Evolutionary conservation across 169 alveolate genomes (phyloP).

Genomic region (Cryptosporidium xiaoi): DNA sequence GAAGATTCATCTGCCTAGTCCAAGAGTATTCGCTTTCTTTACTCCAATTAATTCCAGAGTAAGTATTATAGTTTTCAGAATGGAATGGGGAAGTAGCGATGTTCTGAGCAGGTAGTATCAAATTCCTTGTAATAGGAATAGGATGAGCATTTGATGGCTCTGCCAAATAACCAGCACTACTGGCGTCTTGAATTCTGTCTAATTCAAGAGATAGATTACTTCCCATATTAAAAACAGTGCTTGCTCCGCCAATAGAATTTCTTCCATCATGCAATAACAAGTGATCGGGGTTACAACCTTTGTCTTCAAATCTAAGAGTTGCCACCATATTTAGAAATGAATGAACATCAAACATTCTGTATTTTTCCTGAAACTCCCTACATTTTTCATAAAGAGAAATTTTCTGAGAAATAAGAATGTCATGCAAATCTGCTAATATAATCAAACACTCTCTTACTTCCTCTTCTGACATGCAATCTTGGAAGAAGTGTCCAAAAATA

Average conservation of each 20-base stretch:
- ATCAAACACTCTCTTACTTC: constrained; percentile 52
- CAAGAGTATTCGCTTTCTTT: constrained; percentile 9
- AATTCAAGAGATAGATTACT: constrained; percentile 8
- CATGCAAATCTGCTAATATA: constrained; percentile 64
- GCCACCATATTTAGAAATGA: constrained; percentile 4
- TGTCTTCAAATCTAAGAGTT: constrained; percentile 24
- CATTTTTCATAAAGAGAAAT: constrained; percentile 46
- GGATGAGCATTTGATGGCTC: neutral
- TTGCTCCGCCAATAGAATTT: neutral
- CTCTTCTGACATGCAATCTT: constrained; percentile 69
- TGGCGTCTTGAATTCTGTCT: constrained; percentile 2
- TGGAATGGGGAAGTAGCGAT: too few relatives aligned
- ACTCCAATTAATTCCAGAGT: constrained; percentile 12
- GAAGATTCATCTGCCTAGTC: constrained; percentile 45
- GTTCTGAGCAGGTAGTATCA: neutral
- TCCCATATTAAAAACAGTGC: neutral
- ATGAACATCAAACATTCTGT: constrained; percentile 36
- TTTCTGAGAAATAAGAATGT: constrained; percentile 41
- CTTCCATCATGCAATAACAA: neutral
- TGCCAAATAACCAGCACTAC: neutral
- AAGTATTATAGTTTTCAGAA: neutral
- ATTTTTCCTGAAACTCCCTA: constrained; percentile 58
- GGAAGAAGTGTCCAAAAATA: constrained; percentile 60
- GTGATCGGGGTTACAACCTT: too few relatives aligned
- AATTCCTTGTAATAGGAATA: neutral